phyloP scores from a whole-genome alignment of 2,329 filamentous ascomycete species.

The Plectosphaerella plurivora region DNA sequence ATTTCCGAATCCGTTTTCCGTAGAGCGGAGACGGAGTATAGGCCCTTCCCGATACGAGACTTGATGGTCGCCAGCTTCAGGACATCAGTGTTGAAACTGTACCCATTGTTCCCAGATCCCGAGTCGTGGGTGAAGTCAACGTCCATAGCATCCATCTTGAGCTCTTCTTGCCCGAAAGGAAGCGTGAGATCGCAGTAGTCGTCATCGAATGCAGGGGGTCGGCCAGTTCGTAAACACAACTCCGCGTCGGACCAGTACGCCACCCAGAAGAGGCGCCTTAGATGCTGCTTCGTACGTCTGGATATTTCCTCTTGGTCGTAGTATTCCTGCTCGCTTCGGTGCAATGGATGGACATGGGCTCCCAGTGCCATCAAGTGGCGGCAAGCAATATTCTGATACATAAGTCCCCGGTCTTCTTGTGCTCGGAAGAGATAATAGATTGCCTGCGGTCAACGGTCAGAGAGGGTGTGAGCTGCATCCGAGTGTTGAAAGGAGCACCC shows the following conservation, averaged over 20 bases:
- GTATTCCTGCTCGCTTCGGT: not conserved
- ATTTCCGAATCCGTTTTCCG: conserved; percentile 50
- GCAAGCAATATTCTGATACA: not conserved
- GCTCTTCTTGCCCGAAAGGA: conserved; percentile 18
- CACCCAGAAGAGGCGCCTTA: conserved; percentile 47
- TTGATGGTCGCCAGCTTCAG: conserved; percentile 48
- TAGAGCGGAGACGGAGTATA: conserved; percentile 44
- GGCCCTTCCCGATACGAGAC: conserved; percentile 37
- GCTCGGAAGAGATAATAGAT: not conserved
- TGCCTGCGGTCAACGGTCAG: not conserved
- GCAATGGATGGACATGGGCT: not conserved
- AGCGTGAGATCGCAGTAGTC: conserved; percentile 49
- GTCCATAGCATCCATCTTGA: not conserved
- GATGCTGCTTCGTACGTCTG: conserved; percentile 12
- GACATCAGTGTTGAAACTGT: conserved; percentile 12
- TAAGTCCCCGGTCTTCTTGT: not conserved
- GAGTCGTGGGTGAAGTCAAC: not conserved
- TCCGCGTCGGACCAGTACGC: conserved; percentile 52
- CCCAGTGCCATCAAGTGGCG: not conserved
- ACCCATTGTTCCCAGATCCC: too few species aligned
- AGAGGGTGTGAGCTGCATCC: not conserved
- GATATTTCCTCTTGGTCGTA: not conserved
- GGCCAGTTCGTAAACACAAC: conserved; percentile 45
- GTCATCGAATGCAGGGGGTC: conserved; percentile 44
- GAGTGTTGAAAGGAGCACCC: conserved; percentile 14